Base-by-base conservation (phyloP, 2,329 filamentous ascomycete species). In the Alternaria gansuensis region DNA sequence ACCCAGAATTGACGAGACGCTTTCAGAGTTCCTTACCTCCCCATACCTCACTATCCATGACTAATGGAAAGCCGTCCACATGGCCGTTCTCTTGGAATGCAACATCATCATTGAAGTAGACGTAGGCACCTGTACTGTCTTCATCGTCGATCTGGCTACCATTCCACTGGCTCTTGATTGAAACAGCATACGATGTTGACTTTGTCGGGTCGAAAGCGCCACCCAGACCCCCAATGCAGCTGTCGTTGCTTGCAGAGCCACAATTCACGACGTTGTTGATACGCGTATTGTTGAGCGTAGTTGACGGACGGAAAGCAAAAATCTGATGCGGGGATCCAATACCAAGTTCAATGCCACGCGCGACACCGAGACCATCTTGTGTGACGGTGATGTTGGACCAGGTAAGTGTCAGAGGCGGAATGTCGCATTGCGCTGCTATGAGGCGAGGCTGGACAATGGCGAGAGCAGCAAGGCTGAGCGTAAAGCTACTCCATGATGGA, bases 301-400 rank as follows among this genome's bases (percentile, higher is more conserved):
- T 58, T 13, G 59, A 37, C 11, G 59, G 54, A 8, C 59, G 49
- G 31, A 61, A 61, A n/a, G 59, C 48, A 29, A 61, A 61, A 11
- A 61, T 59, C 33, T 61, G 59, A 31, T 61, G 43, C 23, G 59
- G 59, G 14, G 55, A 44, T 8, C 59, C 59, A 21, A 61, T 54
- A 21, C 59, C 59, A 28, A 61, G 43, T 56, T 61, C 59, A 33
- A 61, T 59, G 10, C 59, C 59, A 28, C 59, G 54, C 14, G 59
- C 45, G 41, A 61, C 59, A 43, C 54, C 59, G 17, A 61, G 55
- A 5, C 59, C 59, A 24, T 61, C 59, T 34, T 61, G 49, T 28
- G 59, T 54, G 34, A 61, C 59, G 40, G 54, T 61, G 13, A 52
- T 58, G n/a, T 61, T 61, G 4, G 43, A 37, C 59, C 54, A 61